phyloP scores from a whole-genome alignment of 768 basidiomycete genomes.

The Exidia glandulosa region DNA sequence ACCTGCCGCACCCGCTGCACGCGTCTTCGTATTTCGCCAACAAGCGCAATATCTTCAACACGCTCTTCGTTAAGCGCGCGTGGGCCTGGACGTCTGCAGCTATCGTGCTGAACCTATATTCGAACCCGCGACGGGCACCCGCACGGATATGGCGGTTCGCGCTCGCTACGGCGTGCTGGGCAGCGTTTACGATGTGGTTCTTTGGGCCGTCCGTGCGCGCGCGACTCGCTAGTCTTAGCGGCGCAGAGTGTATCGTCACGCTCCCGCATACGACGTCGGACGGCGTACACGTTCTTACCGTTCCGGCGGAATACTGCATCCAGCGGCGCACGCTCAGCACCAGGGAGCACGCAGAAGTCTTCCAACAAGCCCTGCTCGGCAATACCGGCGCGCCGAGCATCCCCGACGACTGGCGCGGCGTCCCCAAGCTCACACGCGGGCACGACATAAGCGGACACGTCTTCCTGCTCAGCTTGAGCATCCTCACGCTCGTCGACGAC shows the following conservation, averaged over 20 bases:
- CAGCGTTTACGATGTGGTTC: slow-evolving; percentile 75
- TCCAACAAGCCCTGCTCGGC: slow-evolving; percentile 29
- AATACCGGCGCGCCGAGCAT: slow-evolving; percentile 31
- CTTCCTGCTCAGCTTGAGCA: slow-evolving; percentile 74
- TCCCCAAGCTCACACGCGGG: slow-evolving; percentile 61
- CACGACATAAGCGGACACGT: slow-evolving; percentile 93
- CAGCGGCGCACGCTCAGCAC: slow-evolving; percentile 40
- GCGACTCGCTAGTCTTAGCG: slow-evolving; percentile 51
- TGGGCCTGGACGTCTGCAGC: slow-evolving; percentile 83
- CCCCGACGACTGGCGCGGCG: slow-evolving; percentile 8
- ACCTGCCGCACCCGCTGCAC: slow-evolving; percentile 59
- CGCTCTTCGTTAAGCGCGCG: slow-evolving; percentile 76
- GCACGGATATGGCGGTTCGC: slow-evolving; percentile 39
- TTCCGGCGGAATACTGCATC: slow-evolving; percentile 51
- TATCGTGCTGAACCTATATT: slow-evolving; percentile 43
- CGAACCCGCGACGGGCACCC: slow-evolving; percentile 36
- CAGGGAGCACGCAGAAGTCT: slow-evolving; percentile 51
- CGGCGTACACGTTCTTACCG: slow-evolving; percentile 34
- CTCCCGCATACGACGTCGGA: slow-evolving; percentile 27
- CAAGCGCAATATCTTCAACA: slow-evolving; percentile 74
- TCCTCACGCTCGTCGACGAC: slow-evolving; percentile 71
- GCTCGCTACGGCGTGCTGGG: slow-evolving; percentile 55
- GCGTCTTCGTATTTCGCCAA: slow-evolving; percentile 61
- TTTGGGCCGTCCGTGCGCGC: slow-evolving; percentile 73
- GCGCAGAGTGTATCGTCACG: slow-evolving; percentile 64